Evolutionary conservation across 2,329 filamentous ascomycete species (phyloP).

Genomic region (Pyrenophora teres): DNA sequence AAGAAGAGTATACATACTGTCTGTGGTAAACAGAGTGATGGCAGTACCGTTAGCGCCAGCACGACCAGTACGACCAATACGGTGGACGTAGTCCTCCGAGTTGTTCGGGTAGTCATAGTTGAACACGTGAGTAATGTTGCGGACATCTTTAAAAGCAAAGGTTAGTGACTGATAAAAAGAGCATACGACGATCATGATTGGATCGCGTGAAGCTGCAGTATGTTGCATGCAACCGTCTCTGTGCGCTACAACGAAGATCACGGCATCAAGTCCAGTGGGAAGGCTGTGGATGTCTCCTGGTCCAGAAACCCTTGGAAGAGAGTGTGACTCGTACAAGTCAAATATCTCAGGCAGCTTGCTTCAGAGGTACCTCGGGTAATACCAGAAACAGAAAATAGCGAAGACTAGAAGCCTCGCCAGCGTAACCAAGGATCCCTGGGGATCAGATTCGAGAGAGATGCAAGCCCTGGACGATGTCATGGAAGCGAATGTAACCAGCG

Average conservation of each 20-base stretch:
- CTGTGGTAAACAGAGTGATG: conserved; percentile 98
- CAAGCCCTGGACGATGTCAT: conserved; percentile 89
- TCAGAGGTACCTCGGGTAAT: conserved; percentile 67
- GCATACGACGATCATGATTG: conserved; percentile 58
- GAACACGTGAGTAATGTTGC: conserved; percentile 99
- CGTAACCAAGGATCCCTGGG: conserved; percentile 86
- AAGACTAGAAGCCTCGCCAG: conserved; percentile 72
- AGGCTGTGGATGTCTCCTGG: conserved; percentile 63
- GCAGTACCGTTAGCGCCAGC: conserved; percentile 90
- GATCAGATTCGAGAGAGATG: conserved; percentile 81
- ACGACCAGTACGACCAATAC: conserved; percentile 71
- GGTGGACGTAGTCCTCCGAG: conserved; percentile 72
- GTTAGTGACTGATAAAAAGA: conserved; percentile 71
- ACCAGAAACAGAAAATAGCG: conserved; percentile 73
- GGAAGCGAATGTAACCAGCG: conserved; percentile 72
- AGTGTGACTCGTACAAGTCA: conserved; percentile 76
- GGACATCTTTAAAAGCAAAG: conserved; percentile 88
- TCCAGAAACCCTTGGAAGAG: conserved; percentile 70
- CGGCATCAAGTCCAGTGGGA: conserved; percentile 52
- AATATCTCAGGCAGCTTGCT: conserved; percentile 71
- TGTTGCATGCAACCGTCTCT: conserved; percentile 62
- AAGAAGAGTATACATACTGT: conserved; percentile 71
- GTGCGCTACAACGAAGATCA: conserved; percentile 55
- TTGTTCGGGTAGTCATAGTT: conserved; percentile 99
- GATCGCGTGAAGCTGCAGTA: conserved; percentile 63